Conservation (phyloP, 495 filamentous ascomycete genomes). For the Talaromyces stipitatus region DNA sequence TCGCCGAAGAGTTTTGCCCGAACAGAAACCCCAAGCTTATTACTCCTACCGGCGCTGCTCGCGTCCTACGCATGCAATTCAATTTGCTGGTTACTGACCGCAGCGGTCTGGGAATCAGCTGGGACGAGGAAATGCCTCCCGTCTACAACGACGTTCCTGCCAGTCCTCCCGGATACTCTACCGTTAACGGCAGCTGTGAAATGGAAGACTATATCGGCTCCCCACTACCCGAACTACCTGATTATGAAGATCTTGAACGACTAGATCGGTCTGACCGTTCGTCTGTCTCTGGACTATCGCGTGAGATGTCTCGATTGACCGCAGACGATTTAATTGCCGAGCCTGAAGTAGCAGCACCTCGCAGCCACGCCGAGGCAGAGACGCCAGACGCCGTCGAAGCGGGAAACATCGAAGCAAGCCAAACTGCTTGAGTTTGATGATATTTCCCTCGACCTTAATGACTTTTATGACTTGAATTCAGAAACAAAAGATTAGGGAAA, state of each 20-base stretch:
- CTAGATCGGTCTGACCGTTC: constrained; percentile 18
- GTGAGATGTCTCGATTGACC: constrained; percentile 7
- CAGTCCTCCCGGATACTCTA: constrained; percentile 73
- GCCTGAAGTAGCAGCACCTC: constrained; percentile 7
- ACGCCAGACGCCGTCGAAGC: neutral
- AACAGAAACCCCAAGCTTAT: constrained; percentile 60
- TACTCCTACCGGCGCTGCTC: constrained; percentile 82
- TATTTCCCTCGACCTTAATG: neutral
- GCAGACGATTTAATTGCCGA: constrained; percentile 15
- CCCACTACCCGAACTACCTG: constrained; percentile 27
- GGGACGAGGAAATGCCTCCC: constrained; percentile 94
- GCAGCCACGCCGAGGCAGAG: neutral
- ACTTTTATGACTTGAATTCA: neutral
- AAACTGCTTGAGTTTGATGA: neutral
- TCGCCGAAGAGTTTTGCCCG: constrained; percentile 81
- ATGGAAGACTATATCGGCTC: constrained; percentile 41
- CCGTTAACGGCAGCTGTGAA: constrained; percentile 28
- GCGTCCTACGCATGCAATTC: constrained; percentile 93
- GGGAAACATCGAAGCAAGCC: neutral
- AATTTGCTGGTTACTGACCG: constrained; percentile 71
- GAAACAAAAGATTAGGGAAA: neutral
- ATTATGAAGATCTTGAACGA: constrained; percentile 37
- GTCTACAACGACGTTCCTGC: constrained; percentile 91
- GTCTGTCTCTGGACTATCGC: neutral
- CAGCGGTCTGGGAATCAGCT: constrained; percentile 82